Percentiles rank a stretch among this genome's conserved stretches.
phyloP scores from a whole-genome alignment of 2,329 filamentous ascomycete species.

The Penicillium olsonii region DNA sequence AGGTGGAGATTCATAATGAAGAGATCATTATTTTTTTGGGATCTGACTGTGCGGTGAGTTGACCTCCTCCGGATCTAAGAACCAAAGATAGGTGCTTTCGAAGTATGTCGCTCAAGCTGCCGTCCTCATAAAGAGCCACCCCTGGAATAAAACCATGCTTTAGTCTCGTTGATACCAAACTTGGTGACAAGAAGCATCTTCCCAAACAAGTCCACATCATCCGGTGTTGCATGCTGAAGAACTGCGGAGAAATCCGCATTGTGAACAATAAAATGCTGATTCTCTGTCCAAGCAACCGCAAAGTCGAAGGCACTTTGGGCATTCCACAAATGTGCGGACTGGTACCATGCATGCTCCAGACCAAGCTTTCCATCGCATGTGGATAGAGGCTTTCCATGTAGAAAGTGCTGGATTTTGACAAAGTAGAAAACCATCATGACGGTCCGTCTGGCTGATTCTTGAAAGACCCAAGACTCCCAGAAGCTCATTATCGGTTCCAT shows the following conservation, averaged over 20 bases:
- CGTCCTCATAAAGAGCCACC: conserved; percentile 3
- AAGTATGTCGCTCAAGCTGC: no score
- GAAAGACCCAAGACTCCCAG: conserved; percentile 56
- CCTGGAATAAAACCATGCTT: conserved; percentile 27
- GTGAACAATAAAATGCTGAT: conserved; percentile 28
- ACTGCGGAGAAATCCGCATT: conserved; percentile 26
- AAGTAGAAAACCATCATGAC: conserved; percentile 53
- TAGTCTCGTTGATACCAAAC: conserved; percentile 27
- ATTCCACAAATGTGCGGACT: conserved; percentile 31
- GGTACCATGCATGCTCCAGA: conserved; percentile 31
- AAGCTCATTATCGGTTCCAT: conserved; percentile 47
- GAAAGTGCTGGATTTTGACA: conserved; percentile 18
- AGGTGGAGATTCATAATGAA: no score
- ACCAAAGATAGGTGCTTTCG: no score
- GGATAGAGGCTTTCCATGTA: conserved; percentile 17
- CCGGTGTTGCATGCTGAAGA: conserved; percentile 21
- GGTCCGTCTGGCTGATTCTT: conserved; percentile 58
- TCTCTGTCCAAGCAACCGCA: conserved; percentile 29
- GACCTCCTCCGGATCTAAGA: no score
- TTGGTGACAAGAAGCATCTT: conserved; percentile 30
- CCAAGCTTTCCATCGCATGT: conserved; percentile 31
- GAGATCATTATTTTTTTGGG: no score
- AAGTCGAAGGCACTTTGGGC: conserved; percentile 31
- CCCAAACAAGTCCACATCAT: conserved; percentile 32
- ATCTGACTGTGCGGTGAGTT: no score